phyloP scores from a whole-genome alignment of 768 basidiomycete species.

The Mycena filopes region DNA sequence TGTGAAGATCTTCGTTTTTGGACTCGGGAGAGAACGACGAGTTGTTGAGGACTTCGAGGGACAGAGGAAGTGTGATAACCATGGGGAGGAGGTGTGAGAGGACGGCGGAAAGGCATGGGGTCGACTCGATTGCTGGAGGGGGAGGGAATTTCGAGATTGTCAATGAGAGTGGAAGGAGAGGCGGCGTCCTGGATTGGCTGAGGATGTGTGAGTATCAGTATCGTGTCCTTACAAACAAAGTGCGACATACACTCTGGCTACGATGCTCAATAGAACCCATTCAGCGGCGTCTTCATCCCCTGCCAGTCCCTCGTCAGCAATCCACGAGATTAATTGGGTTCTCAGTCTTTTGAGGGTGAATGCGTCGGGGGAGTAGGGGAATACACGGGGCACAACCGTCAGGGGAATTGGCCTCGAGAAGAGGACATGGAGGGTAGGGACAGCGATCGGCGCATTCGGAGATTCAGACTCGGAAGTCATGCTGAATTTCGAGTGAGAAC shows the following conservation, averaged over 20 bases:
- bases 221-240: slow-evolving; percentile 12
- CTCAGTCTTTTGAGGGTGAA: slow-evolving; percentile 46
- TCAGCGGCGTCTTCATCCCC: slow-evolving; percentile 78
- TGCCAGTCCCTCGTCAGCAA: slow-evolving; percentile 74
- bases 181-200: slow-evolving; percentile 75
- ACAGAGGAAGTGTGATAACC: slow-evolving; percentile 65
- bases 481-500: slow-evolving; percentile 32
- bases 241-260: slow-evolving; percentile 70
- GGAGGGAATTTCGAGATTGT: slow-evolving; percentile 71
- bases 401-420: slow-evolving; percentile 57
- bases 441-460: slow-evolving; percentile 45
- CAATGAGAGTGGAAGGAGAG: slow-evolving; percentile 74
- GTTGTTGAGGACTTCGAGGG: slow-evolving; percentile 70
- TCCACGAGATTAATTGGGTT: slow-evolving; percentile 73
- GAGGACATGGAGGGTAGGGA: slow-evolving; percentile 78
- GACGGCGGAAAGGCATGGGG: slow-evolving; percentile 63
- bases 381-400: slow-evolving; percentile 52
- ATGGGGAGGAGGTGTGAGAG: slow-evolving; percentile 71
- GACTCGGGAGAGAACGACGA: slow-evolving; percentile 71
- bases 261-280: slow-evolving; percentile 72
- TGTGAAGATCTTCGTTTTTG: slow-evolving; percentile 76
- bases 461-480: slow-evolving; percentile 55
- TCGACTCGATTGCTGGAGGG: slow-evolving; percentile 43
- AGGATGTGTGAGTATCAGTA: not conserved
- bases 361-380: slow-evolving; percentile 42